Base-by-base conservation (phyloP, 805 yeast genomes). In the Candida ortonii region DNA sequence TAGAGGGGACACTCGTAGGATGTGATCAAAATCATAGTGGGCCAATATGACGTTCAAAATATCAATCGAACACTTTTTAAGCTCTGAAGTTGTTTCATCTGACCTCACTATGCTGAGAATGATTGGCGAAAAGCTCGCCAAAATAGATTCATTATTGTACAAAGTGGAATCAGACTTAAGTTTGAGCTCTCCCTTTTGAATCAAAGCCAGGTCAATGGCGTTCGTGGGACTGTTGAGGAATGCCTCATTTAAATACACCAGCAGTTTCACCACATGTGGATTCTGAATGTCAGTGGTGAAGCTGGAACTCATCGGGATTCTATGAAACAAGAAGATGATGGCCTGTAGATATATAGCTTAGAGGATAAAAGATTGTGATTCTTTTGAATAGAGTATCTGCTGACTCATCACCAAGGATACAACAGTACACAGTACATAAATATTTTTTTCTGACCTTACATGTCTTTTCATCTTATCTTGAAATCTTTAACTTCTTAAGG, bases 21-120 rank as follows among this genome's bases (percentile, higher is more conserved):
- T 50, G 16, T 53, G 43, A 19, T 57, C 62, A 30, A 57, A 59
- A 2, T 56, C 26, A 26, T 52, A 53, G 17, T 50, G 51, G 1
- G 39, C 34, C 14, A 65, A 38, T 11, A 64, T 34, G 1, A 52
- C 37, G 4, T 47, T 47, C 15, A 63, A 36, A 13, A 64, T 26
- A 2, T 39, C 39, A 3, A 59, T 38, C 0, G 51, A 33, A 16
- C 20, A 17, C 3, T 30, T 30, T 35, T 48, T 57, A 21, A 47
- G 38, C 2, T 38, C 47, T 2, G 22, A 24, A 13, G 53, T 52
- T 2, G 60, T 50, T 4, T 36, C 24, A 23, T 52, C 36, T 0
- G 58, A 49, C 28, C 51, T 45, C 3, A 61, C 49, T 4, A 59
- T 47, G 7, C 38, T 18, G 7, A 56, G 29, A 12, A 50, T 35